phyloP scores from a whole-genome alignment of 2,329 filamentous ascomycete species.

The Xylaria multiplex region DNA sequence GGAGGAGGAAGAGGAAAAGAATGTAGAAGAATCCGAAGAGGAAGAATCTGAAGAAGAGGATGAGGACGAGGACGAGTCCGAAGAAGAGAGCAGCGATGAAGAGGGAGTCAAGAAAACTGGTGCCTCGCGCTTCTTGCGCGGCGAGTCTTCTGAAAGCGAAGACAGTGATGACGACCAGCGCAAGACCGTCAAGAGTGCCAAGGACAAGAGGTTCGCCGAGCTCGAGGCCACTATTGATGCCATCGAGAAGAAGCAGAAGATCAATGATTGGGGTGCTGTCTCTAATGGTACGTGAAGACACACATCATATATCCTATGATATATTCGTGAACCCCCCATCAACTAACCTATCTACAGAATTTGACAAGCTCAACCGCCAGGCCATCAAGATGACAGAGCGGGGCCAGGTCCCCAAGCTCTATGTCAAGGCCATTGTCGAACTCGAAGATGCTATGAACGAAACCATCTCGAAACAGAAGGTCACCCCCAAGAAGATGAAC shows the following conservation, averaged over 20 bases:
- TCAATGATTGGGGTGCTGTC: slow-evolving; percentile 96
- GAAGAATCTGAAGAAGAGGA: slow-evolving; percentile 62
- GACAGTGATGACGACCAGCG: slow-evolving; percentile 88
- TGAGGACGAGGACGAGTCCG: slow-evolving; percentile 63
- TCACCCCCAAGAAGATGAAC: slow-evolving; percentile 98
- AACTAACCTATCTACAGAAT: slow-evolving; percentile 67
- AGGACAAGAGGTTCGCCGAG: slow-evolving; percentile 96
- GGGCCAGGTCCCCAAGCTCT: slow-evolving; percentile 85
- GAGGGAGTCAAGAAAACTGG: slow-evolving; percentile 73
- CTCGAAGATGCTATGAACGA: slow-evolving; percentile 95
- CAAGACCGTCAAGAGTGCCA: slow-evolving; percentile 93
- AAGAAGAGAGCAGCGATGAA: slow-evolving; percentile 70
- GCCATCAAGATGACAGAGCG: slow-evolving; percentile 80
- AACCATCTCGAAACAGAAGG: slow-evolving; percentile 93
- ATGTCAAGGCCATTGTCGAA: slow-evolving; percentile 92
- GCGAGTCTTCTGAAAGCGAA: slow-evolving; percentile 78
- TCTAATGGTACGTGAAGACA: slow-evolving; percentile 73
- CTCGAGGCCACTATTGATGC: slow-evolving; percentile 87
- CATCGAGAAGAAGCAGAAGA: slow-evolving; percentile 98
- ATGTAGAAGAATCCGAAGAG: slow-evolving; percentile 64
- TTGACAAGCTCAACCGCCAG: slow-evolving; percentile 92
- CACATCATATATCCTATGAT: too few species aligned
- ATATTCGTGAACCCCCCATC: too few species aligned
- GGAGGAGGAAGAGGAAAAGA: slow-evolving; percentile 70
- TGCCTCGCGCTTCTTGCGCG: slow-evolving; percentile 84